Base-by-base conservation (phyloP, 495 filamentous ascomycete species). In the Poronia punctata region DNA sequence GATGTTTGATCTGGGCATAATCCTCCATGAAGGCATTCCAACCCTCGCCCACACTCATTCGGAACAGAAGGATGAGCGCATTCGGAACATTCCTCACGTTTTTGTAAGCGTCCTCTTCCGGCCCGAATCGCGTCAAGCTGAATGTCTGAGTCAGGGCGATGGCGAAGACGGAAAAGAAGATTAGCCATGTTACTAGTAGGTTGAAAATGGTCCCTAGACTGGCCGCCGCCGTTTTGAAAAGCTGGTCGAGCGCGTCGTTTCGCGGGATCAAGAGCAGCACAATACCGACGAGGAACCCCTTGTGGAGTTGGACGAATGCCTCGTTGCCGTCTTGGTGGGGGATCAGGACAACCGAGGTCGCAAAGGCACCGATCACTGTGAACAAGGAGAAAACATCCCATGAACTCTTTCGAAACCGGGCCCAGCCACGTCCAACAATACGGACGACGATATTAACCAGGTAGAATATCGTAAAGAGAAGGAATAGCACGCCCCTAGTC, bases 191-290 rank as follows among this genome's bases (percentile, higher is more conserved):
- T 2, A 90, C 92, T 14, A 99, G 70, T 17, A 99, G 71, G 56
- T 95, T 99, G 39, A 82, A 78, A 54, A 99, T 97, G 10, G 84
- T 80, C 2, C 84, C 82, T 23, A 99, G 65, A 78, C 82, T 88
- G 28, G 92, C 92, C n/a, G 92, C 93, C 2, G 93, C 93, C 11
- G 92, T 99, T 65, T 99, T 99, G 78, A 97, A 99, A 5, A 99
- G 80, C 60, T 99, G 92, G 55, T 99, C 92, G 8, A 99, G 80
- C 33, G 95, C 88, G 48, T 99, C 92, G 60, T 97, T 99, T 5
- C 92, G 78, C 7, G 92, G 92, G 41, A 99, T 99, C 31, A 99
- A 78, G 43, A 99, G 70, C 15, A 97, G 74, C 1, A 92, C 81
- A 43, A 97, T 81, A 15, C 87, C 82, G 32, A 97, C 92, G 27